Evolutionary conservation across 2,329 filamentous ascomycete genomes (phyloP), one percentile per base, ranked within the genome.

Genomic region (Calonectria crousiana): DNA sequence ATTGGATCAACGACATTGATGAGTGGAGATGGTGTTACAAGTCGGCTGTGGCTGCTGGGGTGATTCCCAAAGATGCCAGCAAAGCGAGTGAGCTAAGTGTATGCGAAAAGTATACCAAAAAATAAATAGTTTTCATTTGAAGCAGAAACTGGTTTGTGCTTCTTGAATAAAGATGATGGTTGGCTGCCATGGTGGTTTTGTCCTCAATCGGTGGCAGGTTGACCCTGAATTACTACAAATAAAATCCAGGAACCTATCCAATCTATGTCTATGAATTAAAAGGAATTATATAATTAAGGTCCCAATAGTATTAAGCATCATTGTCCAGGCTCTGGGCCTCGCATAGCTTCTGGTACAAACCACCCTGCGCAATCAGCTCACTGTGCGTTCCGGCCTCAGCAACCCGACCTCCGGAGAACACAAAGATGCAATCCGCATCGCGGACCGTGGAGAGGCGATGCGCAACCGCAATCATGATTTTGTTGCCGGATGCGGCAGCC

Each of bases 11-110:
- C 0, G 90, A 80, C 20, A 87, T 76, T 72, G 85, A 84, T 44
- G 87, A 89, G 76, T 89, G 86, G 82, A 80, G 87, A 28, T 90
- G 88, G 88, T 86, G 86, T 74, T 90, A 90, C 76, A 73, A 82
- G 70, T 74, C 76, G 51, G 80, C 81, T 1, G 81, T 81, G 13
- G 74, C 67, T 0, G 81, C 79, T 0, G 80, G 80, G 2, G 81
- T 77, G 6, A 82, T 82, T 62, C 81, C 81, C 0, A 71, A 78
- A 6, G 78, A 82, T 65, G 80, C 79, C 0, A 26, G 74, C 4
- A 77, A 60, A 4, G 80, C 78, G 1, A 51, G 53, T 34, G 68
- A 41, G 16, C n/a, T 65, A 5, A 69, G 71, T n/a, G 66, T 60
- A 6, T 73, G 71, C 23, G 60, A 65, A 32, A 65, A 34, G 28